A percentile compares a stretch with the other conserved stretches of the same genome.
phyloP scores from a whole-genome alignment of 441 rosid genomes.

The Capsella rubella region DNA sequence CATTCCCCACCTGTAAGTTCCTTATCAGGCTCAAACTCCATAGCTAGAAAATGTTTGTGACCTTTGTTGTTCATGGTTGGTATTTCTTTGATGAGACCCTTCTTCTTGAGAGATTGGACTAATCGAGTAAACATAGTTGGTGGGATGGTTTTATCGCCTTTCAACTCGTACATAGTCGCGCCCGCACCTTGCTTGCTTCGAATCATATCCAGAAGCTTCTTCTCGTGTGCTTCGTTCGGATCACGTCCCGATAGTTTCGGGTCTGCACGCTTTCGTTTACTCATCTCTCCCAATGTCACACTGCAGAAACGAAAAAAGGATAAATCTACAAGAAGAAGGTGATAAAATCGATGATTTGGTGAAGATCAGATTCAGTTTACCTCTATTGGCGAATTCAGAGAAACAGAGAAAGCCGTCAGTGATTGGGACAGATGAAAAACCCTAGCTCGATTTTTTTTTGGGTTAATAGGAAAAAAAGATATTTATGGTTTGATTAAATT shows the following conservation, averaged over 20 bases:
- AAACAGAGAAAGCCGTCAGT: background rate
- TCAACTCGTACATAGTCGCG: constrained; percentile 56
- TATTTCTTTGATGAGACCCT: constrained; percentile 66
- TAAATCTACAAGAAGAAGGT: background rate
- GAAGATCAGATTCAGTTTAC: constrained; percentile 33
- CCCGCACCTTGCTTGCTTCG: constrained; percentile 67
- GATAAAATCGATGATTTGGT: constrained; percentile 10
- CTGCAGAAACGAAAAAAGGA: background rate
- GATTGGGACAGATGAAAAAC: background rate
- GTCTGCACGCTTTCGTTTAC: constrained; percentile 64
- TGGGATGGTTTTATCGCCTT: constrained; percentile 49
- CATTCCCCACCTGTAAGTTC: constrained; percentile 84
- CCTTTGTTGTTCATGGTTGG: constrained; percentile 65
- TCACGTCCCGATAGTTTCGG: constrained; percentile 44
- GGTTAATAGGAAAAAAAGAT: too few relatives aligned
- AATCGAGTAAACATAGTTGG: constrained; percentile 49
- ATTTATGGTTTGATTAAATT: too few relatives aligned
- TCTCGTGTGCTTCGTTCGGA: constrained; percentile 56
- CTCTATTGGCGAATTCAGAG: constrained; percentile 1
- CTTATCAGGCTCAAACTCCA: constrained; percentile 68
- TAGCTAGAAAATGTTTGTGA: constrained; percentile 59
- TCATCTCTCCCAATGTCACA: constrained; percentile 24
- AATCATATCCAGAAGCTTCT: constrained; percentile 51
- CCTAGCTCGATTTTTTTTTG: background rate
- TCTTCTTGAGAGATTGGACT: constrained; percentile 53